Evolutionary conservation across 2,329 filamentous ascomycete genomes (phyloP).

Genomic region (Cadophora sp.): DNA sequence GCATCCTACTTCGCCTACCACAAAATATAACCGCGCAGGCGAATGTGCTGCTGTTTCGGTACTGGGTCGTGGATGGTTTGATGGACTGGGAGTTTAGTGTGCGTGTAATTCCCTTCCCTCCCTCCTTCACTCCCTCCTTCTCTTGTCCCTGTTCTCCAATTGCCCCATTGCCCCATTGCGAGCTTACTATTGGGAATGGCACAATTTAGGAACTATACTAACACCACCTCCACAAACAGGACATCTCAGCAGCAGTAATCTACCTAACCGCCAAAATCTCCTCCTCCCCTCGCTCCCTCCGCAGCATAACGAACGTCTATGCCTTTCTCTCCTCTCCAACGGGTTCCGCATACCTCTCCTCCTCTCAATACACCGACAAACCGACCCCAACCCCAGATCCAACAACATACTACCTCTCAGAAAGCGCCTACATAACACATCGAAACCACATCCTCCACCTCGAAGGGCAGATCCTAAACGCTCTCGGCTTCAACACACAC

Average conservation of each 20-base stretch:
- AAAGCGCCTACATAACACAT: conserved; percentile 72
- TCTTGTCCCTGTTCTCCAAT: not conserved
- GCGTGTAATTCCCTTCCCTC: too few relatives aligned
- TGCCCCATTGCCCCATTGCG: conserved; percentile 1
- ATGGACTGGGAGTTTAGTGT: conserved; percentile 62
- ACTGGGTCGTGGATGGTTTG: conserved; percentile 68
- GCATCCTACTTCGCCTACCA: conserved; percentile 81
- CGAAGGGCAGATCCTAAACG: conserved; percentile 78
- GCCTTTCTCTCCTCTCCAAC: conserved; percentile 74
- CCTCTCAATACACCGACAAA: conserved; percentile 16
- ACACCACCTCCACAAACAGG: conserved; percentile 55
- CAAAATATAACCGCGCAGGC: conserved; percentile 88
- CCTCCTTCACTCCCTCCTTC: not conserved
- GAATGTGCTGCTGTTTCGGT: conserved; percentile 81
- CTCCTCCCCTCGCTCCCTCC: conserved; percentile 74
- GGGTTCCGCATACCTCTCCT: conserved; percentile 48
- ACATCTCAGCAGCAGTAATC: conserved; percentile 80
- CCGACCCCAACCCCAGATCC: conserved; percentile 48
- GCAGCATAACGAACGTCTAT: conserved; percentile 86
- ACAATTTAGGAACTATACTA: conserved; percentile 22
- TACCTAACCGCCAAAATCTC: conserved; percentile 87
- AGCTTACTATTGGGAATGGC: conserved; percentile 12
- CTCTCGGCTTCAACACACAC: conserved; percentile 82
- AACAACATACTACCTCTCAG: conserved; percentile 71
- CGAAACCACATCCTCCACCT: conserved; percentile 71